Percentiles rank a stretch among this genome's conserved stretches.
Conservation (phyloP, 1,284 basidiomycete genomes). For the Apiotrichum laibachii region DNA sequence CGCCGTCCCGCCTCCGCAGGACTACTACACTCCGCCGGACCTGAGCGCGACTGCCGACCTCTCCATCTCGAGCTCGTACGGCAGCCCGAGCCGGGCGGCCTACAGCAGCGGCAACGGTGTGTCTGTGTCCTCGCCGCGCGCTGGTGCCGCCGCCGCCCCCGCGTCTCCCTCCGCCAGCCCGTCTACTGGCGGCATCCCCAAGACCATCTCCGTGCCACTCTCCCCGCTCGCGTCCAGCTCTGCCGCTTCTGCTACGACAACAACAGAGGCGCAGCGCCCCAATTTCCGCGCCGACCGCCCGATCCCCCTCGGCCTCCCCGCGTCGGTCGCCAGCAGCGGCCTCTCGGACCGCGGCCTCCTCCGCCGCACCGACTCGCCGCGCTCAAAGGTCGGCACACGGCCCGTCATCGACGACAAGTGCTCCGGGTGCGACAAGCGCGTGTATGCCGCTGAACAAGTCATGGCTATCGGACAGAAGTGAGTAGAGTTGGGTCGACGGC, state of each 20-base stretch:
- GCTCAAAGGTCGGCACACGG: slow-evolving; percentile 40
- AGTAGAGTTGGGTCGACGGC: background rate
- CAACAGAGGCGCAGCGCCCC: slow-evolving; percentile 32
- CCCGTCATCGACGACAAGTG: slow-evolving; percentile 39
- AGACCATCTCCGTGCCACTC: background rate
- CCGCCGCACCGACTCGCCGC: slow-evolving; percentile 14
- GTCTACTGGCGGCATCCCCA: slow-evolving; percentile 7
- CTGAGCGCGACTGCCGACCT: slow-evolving; percentile 5
- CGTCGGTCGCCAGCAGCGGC: background rate
- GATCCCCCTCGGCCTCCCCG: slow-evolving; percentile 10
- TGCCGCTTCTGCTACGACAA: slow-evolving; percentile 7
- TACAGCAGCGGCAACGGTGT: background rate
- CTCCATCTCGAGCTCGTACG: too few relatives aligned
- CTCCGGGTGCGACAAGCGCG: slow-evolving; percentile 46
- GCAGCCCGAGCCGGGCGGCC: background rate
- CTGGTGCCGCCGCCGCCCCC: slow-evolving; percentile 23
- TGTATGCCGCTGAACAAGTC: slow-evolving; percentile 50
- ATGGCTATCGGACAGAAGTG: slow-evolving; percentile 23
- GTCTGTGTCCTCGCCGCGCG: background rate
- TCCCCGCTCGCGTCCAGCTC: slow-evolving; percentile 10
- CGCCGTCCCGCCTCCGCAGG: slow-evolving; percentile 18
- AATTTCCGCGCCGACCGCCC: slow-evolving; percentile 37
- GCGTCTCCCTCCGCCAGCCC: slow-evolving; percentile 22
- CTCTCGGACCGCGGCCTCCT: slow-evolving; percentile 9
- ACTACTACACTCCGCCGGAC: slow-evolving; percentile 19